Evolutionary conservation across 2,329 filamentous ascomycete species (phyloP), one percentile per base, ranked within the genome.

Genomic region (Monilinia laxa): DNA sequence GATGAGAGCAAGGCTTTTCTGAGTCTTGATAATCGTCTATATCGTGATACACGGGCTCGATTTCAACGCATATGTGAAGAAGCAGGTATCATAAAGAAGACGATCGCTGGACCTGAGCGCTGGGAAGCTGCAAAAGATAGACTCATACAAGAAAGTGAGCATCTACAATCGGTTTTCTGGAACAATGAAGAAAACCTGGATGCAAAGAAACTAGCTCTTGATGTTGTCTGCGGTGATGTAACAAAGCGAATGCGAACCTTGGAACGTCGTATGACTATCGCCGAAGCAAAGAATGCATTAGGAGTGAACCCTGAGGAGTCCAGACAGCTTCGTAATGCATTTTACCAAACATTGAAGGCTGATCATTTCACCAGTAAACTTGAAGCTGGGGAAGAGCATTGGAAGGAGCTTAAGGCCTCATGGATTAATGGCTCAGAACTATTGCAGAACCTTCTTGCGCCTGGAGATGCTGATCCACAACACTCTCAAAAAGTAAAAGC

Each of bases 181-280:
- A 77, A 81, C 9, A 82, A 86, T 54, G 82, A 84, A 35, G 82
- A 84, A 3, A 81, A 87, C 28, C 77, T 84, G 20, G 87, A 90
- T 54, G 80, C 82, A 53, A 90, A 88, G 75, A 83, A 83, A 49
- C 81, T 92, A 56, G 90, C 91, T 0, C 80, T 96, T 6, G 91
- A 96, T 75, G 85, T 92, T 56, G 88, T 96, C 31, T 93, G 90
- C 74, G 89, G 86, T 38, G 91, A 94, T 78, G 90, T 94, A 40
- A 93, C 90, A 1, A 95, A 95, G 78, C 83, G 90, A 25, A 88
- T 93, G 81, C 86, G 91, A 73, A 86, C 80, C 16, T 76, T 86
- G 67, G 85, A 87, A 59, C 83, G 81, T 45, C 82, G 85, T n/a
- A 87, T 94, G 83, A 88, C 87, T 0, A 84, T 94, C 55, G 84